phyloP scores from a whole-genome alignment of 2,329 filamentous ascomycete genomes.

The Dothidotthia symphoricarpi region DNA sequence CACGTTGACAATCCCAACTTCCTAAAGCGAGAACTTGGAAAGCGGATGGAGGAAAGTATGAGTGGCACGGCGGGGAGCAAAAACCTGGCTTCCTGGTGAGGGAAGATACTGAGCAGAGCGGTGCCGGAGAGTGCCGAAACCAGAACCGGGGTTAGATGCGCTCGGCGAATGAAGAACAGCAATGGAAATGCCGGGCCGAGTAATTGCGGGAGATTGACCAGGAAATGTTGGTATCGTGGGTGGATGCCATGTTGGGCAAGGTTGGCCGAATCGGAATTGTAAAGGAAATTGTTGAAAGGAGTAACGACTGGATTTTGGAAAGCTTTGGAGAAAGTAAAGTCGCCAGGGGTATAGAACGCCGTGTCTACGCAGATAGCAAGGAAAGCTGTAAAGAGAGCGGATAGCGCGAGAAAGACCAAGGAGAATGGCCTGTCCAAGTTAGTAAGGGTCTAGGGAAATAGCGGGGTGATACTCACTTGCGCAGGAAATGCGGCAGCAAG shows the following conservation, averaged over 20 bases:
- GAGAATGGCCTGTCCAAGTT: slow-evolving; percentile 51
- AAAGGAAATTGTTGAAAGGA: slow-evolving; percentile 54
- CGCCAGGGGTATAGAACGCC: slow-evolving; percentile 67
- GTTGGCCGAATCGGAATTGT: slow-evolving; percentile 51
- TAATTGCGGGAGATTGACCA: slow-evolving; percentile 54
- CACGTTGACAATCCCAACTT: slow-evolving; percentile 57
- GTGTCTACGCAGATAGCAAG: slow-evolving; percentile 82
- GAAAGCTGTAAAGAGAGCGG: slow-evolving; percentile 65
- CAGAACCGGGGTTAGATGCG: slow-evolving; percentile 55
- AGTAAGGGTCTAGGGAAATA: slow-evolving; percentile 1
- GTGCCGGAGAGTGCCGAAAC: slow-evolving; percentile 74
- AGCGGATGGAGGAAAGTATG: slow-evolving; percentile 69
- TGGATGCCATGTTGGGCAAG: slow-evolving; percentile 55
- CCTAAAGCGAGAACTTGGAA: slow-evolving; percentile 58
- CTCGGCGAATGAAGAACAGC: slow-evolving; percentile 51
- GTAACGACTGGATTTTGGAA: slow-evolving; percentile 55
- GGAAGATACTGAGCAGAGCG: slow-evolving; percentile 68
- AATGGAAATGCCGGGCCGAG: slow-evolving; percentile 53
- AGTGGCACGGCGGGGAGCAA: slow-evolving; percentile 72
- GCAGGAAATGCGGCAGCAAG: slow-evolving; percentile 79
- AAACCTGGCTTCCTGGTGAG: slow-evolving; percentile 79
- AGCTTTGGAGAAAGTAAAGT: slow-evolving; percentile 64
- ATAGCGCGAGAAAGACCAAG: slow-evolving; percentile 62
- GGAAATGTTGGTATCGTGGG: slow-evolving; percentile 53
- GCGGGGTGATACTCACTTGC: slow-evolving; percentile 59